Conservation (phyloP, 2,329 filamentous ascomycete genomes). For the Apiospora koreana region DNA sequence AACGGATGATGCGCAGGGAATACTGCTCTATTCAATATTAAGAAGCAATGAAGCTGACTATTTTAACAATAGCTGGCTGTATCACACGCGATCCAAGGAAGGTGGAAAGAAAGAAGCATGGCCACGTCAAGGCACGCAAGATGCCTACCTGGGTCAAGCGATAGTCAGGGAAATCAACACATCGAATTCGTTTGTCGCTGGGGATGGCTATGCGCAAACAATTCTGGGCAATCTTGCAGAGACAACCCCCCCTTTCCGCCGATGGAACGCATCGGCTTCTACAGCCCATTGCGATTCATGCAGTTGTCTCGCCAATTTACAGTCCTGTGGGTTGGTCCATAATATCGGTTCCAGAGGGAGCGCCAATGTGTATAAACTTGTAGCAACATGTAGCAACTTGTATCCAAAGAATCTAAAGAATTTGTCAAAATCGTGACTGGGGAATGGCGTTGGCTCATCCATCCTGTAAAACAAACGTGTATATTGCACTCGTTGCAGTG, state of each 20-base stretch:
- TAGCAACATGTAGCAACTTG: conserved; percentile 13
- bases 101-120: conserved; percentile 98
- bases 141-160: conserved; percentile 97
- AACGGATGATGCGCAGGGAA: neutral
- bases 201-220: neutral
- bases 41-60: neutral
- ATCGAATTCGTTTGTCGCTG: neutral
- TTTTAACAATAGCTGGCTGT: conserved; percentile 70
- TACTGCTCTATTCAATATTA: neutral
- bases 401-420: conserved; percentile 10
- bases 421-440: neutral
- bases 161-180: conserved; percentile 35
- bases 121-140: conserved; percentile 95
- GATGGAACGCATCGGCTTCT: neutral
- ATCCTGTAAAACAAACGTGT: neutral
- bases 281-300: neutral
- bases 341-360: conserved; percentile 4
- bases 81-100: conserved; percentile 87
- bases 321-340: neutral
- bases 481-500: neutral
- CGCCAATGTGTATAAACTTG: conserved; percentile 10
- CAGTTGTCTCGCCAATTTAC: neutral
- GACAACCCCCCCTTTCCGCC: neutral
- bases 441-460: neutral
- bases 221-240: conserved; percentile 14